These are phyloP conservation scores for Xylariaceae sp. DNA, from an alignment of 2,329 filamentous ascomycete genomes.

Conservation along the genomic window DNA sequence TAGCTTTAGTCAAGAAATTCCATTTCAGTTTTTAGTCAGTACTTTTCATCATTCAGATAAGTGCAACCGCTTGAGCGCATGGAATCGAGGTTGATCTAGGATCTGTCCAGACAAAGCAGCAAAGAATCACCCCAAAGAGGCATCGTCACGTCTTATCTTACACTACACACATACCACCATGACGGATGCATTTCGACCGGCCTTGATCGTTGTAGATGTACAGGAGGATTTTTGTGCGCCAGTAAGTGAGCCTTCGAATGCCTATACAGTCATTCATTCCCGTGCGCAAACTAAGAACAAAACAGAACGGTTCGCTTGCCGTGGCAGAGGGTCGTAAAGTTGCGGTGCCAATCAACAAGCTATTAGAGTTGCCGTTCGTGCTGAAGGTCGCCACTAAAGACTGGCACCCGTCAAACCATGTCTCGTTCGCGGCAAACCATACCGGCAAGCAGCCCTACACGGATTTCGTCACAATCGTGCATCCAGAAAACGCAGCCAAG, in stretches of 20 bases:
- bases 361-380: slow-evolving; percentile 69
- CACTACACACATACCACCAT: slow-evolving; percentile 15
- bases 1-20: no score
- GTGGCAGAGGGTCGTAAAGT: slow-evolving; percentile 73
- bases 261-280: background rate
- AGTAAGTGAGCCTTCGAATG: slow-evolving; percentile 48
- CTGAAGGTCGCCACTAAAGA: slow-evolving; percentile 86
- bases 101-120: no score
- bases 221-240: slow-evolving; percentile 96
- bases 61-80: no score
- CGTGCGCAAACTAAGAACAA: slow-evolving; percentile 1
- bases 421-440: slow-evolving; percentile 88
- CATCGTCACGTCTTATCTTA: no score
- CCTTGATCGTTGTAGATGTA: slow-evolving; percentile 75
- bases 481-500: slow-evolving; percentile 63
- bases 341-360: slow-evolving; percentile 67
- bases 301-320: slow-evolving; percentile 77
- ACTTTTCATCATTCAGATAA: no score
- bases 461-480: slow-evolving; percentile 61
- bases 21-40: no score
- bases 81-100: no score
- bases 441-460: slow-evolving; percentile 63
- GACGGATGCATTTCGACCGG: slow-evolving; percentile 42
- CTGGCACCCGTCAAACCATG: slow-evolving; percentile 78
- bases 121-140: no score